Conservation (phyloP, 169 alveolate species). For the Cryptosporidium parvum region DNA sequence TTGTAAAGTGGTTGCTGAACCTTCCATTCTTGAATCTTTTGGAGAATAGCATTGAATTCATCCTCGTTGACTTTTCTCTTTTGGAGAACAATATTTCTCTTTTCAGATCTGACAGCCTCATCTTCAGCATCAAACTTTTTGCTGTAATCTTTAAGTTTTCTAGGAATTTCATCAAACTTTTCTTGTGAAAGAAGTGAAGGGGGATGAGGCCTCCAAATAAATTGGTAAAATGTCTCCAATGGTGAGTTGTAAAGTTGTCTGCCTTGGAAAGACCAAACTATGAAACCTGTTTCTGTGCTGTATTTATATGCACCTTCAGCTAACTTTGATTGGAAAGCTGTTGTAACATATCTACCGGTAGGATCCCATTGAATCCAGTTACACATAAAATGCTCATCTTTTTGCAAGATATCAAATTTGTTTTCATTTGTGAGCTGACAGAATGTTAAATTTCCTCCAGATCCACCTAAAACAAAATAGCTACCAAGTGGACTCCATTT, state of each 20-base stretch:
- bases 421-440: conserved; percentile 87
- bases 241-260: conserved; percentile 84
- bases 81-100: conserved; percentile 79
- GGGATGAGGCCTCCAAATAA: conserved; percentile 92
- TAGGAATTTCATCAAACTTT: conserved; percentile 86
- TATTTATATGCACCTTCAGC: conserved; percentile 78
- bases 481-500: conserved; percentile 91
- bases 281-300: conserved; percentile 87
- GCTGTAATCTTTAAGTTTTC: conserved; percentile 87
- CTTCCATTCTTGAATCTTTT: conserved; percentile 80
- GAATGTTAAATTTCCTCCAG: conserved; percentile 88
- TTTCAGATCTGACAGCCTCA: conserved; percentile 84
- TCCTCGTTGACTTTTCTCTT: conserved; percentile 81
- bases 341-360: conserved; percentile 89
- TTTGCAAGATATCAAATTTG: conserved; percentile 89
- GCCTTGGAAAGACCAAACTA: conserved; percentile 91
- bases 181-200: conserved; percentile 84
- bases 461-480: conserved; percentile 88
- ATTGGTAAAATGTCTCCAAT: conserved; percentile 87
- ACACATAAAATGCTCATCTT: conserved; percentile 88
- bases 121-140: conserved; percentile 79
- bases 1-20: conserved; percentile 53
- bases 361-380: conserved; percentile 89
- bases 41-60: conserved; percentile 74
- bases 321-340: conserved; percentile 78